These are phyloP conservation scores for Patellifolia procumbens DNA, from an alignment of 179 eudicot genomes.

Conservation along the genomic window DNA sequence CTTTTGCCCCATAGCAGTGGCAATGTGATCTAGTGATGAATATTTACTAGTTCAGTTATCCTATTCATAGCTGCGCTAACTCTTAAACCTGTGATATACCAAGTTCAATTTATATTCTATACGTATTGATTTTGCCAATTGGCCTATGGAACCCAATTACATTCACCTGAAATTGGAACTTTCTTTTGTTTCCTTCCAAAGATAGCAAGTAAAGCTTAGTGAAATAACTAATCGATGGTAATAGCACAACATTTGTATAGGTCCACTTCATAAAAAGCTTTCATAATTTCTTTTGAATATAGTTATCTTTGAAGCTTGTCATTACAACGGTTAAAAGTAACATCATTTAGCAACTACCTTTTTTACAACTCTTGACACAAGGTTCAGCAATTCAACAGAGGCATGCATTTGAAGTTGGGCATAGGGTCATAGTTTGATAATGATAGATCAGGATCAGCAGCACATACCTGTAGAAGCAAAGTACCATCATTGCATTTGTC, in stretches of 20 bases:
- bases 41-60: too few relatives aligned
- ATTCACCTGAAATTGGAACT: too few relatives aligned
- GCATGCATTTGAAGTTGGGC: background rate
- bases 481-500: conserved; percentile 93
- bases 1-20: too few relatives aligned
- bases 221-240: background rate
- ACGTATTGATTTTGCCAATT: too few relatives aligned
- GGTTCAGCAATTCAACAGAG: background rate
- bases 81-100: too few relatives aligned
- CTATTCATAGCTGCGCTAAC: too few relatives aligned
- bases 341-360: background rate
- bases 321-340: background rate
- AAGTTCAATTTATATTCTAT: too few relatives aligned
- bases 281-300: background rate
- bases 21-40: too few relatives aligned
- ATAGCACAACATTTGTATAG: background rate
- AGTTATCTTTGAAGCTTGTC: background rate
- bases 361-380: background rate
- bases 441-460: conserved; percentile 15
- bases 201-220: too few relatives aligned
- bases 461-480: conserved; percentile 85
- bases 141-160: too few relatives aligned
- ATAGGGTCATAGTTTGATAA: background rate
- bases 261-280: background rate
- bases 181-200: too few relatives aligned